Base-by-base conservation (phyloP, 1,139 yeast species). In the Candida tetrigidarum region DNA sequence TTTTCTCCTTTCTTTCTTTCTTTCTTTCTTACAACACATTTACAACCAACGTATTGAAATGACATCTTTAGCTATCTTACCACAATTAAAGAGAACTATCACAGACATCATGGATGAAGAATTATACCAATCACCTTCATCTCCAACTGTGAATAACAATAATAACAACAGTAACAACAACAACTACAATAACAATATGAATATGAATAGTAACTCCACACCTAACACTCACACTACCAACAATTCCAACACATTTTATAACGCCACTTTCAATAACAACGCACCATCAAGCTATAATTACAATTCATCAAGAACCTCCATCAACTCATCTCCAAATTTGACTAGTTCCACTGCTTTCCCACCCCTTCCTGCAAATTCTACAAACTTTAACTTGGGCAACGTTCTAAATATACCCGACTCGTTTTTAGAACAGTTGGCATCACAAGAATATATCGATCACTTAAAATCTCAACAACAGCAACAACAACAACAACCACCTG, bases 101-200 rank as follows among this genome's bases (percentile, higher is more conserved):
- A 78, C 83, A 28, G 86, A 81, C 53, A 76, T 80, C 35, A 71
- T 81, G 70, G 88, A 83, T 49, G 91, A 84, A 52, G 90, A 84
- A 57, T 64, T 84, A 45, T 79, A 78, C 52, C 82, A 76, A 55
- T 64, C 78, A 46, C 77, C 77, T 6, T 59, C 60, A 34, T 57
- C 58, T 25, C 62, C 66, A 2, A 46, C 55, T 19, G 23, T 29
- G 22, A 50, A 44, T 45, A 51, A 47, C 20, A 15, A 7, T 19
- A 16, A 16, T 33, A n/a, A 20, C 11, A 29, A 22, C 16, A 14
- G 14, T 34, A 32, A 5, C 14, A 34, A 16, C n/a, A 30, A 9
- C n/a, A 30, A 27, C 3, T 12, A 22, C 37, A 34, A n/a, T 22
- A 34, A 18, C 30, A 36, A 36, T 12, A 9, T n/a, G n/a, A n/a